These are phyloP conservation scores for Fusarium dimerum DNA, from an alignment of 2,329 filamentous ascomycete genomes.

Conservation along the genomic window DNA sequence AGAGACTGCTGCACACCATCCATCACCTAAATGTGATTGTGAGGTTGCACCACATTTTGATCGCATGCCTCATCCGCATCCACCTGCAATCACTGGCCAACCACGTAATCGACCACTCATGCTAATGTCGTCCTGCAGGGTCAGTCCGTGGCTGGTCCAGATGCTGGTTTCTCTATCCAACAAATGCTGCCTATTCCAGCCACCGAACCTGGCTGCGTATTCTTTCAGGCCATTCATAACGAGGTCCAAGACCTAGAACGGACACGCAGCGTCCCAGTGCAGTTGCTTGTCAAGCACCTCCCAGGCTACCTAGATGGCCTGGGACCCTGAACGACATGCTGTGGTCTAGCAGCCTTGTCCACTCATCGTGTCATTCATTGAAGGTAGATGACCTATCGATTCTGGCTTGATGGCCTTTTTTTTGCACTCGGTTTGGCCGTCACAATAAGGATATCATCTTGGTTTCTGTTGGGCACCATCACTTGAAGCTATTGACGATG, in stretches of 20 bases:
- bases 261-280: background rate
- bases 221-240: background rate
- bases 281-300: background rate
- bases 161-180: slow-evolving; percentile 6
- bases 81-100: slow-evolving; percentile 20
- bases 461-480: background rate
- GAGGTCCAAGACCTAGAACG: background rate
- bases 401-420: background rate
- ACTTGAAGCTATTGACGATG: background rate
- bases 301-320: background rate
- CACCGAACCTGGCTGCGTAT: slow-evolving; percentile 14
- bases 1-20: background rate
- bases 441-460: background rate
- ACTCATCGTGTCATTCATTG: background rate
- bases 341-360: background rate
- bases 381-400: background rate
- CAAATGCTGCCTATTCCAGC: slow-evolving; percentile 13
- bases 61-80: slow-evolving; percentile 5
- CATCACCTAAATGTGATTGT: background rate
- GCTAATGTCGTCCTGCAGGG: slow-evolving; percentile 21
- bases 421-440: background rate
- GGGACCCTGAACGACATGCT: background rate
- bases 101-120: slow-evolving; percentile 16
- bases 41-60: slow-evolving; percentile 1
- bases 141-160: slow-evolving; percentile 23